Conservation (phyloP, 148 eudicot genomes). For the Polygonum maritimum region DNA sequence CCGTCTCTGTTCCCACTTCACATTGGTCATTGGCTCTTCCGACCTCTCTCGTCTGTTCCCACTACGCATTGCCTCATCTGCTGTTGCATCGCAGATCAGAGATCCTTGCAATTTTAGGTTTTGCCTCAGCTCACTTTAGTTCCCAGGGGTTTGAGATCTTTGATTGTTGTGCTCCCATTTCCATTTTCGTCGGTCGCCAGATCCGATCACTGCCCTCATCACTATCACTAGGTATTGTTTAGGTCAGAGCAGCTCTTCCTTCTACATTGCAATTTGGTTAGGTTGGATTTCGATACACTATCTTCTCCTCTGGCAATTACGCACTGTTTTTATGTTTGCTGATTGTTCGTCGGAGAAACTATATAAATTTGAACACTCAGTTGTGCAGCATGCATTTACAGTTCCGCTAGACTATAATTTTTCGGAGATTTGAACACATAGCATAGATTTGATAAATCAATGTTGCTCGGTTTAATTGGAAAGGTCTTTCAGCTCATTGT, state of each 20-base stretch:
- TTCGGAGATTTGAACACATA: too few relatives aligned
- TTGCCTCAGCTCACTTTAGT: background rate
- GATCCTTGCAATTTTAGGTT: background rate
- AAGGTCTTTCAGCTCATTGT: background rate
- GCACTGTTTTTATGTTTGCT: background rate
- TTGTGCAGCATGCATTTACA: too few relatives aligned
- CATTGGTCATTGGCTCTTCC: background rate
- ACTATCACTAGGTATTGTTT: too few relatives aligned
- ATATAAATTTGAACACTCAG: too few relatives aligned
- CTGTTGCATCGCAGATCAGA: background rate
- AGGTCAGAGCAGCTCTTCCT: background rate
- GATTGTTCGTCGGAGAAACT: background rate
- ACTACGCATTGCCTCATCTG: background rate
- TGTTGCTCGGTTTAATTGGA: too few relatives aligned
- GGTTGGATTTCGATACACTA: background rate
- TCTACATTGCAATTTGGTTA: background rate
- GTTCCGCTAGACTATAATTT: too few relatives aligned
- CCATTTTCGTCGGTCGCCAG: background rate
- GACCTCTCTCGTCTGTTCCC: background rate
- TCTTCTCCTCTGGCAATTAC: background rate
- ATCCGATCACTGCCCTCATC: background rate
- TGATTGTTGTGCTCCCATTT: background rate
- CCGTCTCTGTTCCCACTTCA: background rate
- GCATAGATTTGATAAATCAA: too few relatives aligned
- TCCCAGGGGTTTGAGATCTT: background rate